Base-by-base conservation (phyloP, 2,329 filamentous ascomycete species). In the Penicillium hesseltinei region DNA sequence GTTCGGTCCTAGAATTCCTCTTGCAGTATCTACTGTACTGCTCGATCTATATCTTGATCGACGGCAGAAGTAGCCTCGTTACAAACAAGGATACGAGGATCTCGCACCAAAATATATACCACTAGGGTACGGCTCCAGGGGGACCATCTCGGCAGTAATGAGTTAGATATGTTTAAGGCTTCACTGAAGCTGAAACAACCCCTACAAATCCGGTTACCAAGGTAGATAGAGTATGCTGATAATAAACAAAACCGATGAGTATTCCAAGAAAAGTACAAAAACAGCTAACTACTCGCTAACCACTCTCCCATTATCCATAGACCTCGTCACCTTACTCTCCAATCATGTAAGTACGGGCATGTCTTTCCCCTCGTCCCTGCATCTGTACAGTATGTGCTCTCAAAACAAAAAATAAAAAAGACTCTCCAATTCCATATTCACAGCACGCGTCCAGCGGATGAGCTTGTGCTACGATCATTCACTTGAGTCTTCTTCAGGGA, bases 401-500 rank as follows among this genome's bases (percentile, higher is more conserved):
- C 46, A 50, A 50, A 45, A 36, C 17, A 23, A 31, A 29, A 53
- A 15, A 9, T 23, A 38, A 48, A 33, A 15, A 38, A 33, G 3
- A 19, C 17, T n/a, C 35, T 19, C 40, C 40, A 21, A 21, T 23
- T 13, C 51, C 33, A 15, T 58, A 58, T 71, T 62, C 67, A 72
- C 65, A 85, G 67, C 58, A 97, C 92, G 59, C 86, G 84, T n/a
- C 93, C 93, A 23, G 91, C 89, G 57, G 87, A 81, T 51, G 86
- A 74, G 51, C 90, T 83, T 47, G 67, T 76, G 75, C 92, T 97
- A 74, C 87, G 88, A 75, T 99, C 94, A 75, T 91, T 92, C 1
- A 94, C 97, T 73, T 88, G 80, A 25, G 92, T 91, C 82, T 97
- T 97, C 80, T 83, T 92, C 71, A 99, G 78, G 3, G 86, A 76